Base-by-base conservation (phyloP, 2,329 filamentous ascomycete genomes). In the Colletotrichum musicola region DNA sequence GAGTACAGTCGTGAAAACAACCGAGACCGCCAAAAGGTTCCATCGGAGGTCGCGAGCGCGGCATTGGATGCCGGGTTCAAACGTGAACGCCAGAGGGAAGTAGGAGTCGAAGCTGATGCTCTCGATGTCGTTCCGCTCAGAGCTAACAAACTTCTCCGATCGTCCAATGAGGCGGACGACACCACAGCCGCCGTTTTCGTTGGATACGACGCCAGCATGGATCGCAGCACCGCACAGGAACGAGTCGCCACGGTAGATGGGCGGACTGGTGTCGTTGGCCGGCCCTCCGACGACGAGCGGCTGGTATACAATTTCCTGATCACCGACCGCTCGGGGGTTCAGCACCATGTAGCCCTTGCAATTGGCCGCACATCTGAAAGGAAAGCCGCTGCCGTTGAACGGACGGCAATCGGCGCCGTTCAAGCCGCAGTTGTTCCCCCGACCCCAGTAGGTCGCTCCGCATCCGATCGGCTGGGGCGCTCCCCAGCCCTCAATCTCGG, bases 141-240 rank as follows among this genome's bases (percentile, higher is more conserved):
- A 90, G 49, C 87, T 85, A 49, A 85, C 80, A 75, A 90, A 97
- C 56, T 86, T 82, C 62, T 85, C 81, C 64, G 89, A 87, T 62
- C 90, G 86, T 22, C 95, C 95, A 22, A 93, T 85, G 44, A 96
- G 84, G 62, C 88, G 86, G 38, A 96, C 87, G 3, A 97, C 93
- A 65, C 94, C 94, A 73, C 94, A 97, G 1, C 94, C 94, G 44
- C 94, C 94, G 35, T 87, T 83, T 0, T 84, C 80, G 74, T 94
- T 89, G 42, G 88, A 88, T 69, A 97, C 88, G 73, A 95, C 85
- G 20, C 94, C 94, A 1, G 93, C 90, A 76, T 97, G 94, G 57
- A 97, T 93, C 40, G 94, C 94, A 13, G 94, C 87, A 67, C 90
- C 91, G 76, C 94, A 97, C 62, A 97, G 91, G 80, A 93, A 97